Evolutionary conservation across 306 rosid species (phyloP).

Genomic region (Malus domestica): ASM211411v1 NC_041789.1:25378501-25379000

Average conservation of each 20-base stretch:
- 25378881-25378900: slow-evolving; percentile 42
- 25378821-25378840: slow-evolving; percentile 38
- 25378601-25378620: slow-evolving; percentile 24
- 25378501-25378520: slow-evolving; percentile 53
- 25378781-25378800: slow-evolving; percentile 70
- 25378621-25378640: slow-evolving; percentile 23
- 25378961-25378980: slow-evolving; percentile 30
- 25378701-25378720: slow-evolving; percentile 44
- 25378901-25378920: slow-evolving; percentile 27
- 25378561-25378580: slow-evolving; percentile 46
- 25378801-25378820: slow-evolving; percentile 2
- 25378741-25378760: slow-evolving; percentile 69
- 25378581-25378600: slow-evolving; percentile 60
- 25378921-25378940: slow-evolving; percentile 34
- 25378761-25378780: slow-evolving; percentile 49
- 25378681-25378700: slow-evolving; percentile 67
- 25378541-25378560: slow-evolving; percentile 62
- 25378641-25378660: slow-evolving; percentile 33
- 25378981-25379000: slow-evolving; percentile 26
- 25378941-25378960: slow-evolving; percentile 21
- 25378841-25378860: slow-evolving; percentile 50
- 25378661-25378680: slow-evolving; percentile 41
- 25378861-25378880: slow-evolving; percentile 19
- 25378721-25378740: slow-evolving; percentile 64
- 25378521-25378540: slow-evolving; percentile 24